Evolutionary conservation across 2,329 filamentous ascomycete genomes (phyloP).

Genomic region (Fusarium cicatricum): DNA sequence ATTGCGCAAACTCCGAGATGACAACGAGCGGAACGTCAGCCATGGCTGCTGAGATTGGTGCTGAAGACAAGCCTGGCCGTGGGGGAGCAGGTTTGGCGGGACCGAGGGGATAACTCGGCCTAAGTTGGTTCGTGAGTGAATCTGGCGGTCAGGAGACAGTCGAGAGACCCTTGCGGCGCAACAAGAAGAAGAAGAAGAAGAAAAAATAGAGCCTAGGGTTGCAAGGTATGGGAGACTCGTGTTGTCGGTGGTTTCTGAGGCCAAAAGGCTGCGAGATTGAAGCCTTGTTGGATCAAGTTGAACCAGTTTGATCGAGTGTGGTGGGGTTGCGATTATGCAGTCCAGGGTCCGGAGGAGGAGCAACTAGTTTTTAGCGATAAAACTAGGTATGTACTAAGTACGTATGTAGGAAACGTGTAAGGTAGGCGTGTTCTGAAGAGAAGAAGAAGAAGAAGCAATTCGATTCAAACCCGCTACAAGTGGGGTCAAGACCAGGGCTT

Average conservation of each 20-base stretch:
- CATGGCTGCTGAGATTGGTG: conserved; percentile 51
- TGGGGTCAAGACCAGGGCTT: conserved; percentile 6
- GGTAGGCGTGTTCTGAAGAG: not conserved
- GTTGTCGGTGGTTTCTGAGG: conserved; percentile 9
- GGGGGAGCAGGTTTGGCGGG: conserved; percentile 18
- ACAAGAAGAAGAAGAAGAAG: not conserved
- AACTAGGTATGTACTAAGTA: conserved; percentile 7
- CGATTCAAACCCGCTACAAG: conserved; percentile 2
- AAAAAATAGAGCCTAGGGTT: not conserved
- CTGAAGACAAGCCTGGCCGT: not conserved
- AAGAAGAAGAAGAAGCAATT: conserved; percentile 16
- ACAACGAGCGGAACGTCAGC: conserved; percentile 80
- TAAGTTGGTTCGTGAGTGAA: conserved; percentile 10
- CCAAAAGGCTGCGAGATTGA: conserved; percentile 9
- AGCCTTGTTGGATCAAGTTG: conserved; percentile 20
- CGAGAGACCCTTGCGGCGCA: conserved; percentile 36
- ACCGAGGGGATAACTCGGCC: conserved; percentile 19
- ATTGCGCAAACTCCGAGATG: conserved; percentile 77
- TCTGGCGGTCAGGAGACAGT: conserved; percentile 38
- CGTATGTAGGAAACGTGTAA: not conserved
- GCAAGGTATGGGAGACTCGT: conserved; percentile 1
- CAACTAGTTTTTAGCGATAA: conserved; percentile 8
- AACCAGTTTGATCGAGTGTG: conserved; percentile 31
- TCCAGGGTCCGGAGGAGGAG: conserved; percentile 28
- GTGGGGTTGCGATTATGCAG: conserved; percentile 40